Conservation (phyloP, 192 early-diverging fungal genomes). For the Linnemannia schmuckeri region DNA sequence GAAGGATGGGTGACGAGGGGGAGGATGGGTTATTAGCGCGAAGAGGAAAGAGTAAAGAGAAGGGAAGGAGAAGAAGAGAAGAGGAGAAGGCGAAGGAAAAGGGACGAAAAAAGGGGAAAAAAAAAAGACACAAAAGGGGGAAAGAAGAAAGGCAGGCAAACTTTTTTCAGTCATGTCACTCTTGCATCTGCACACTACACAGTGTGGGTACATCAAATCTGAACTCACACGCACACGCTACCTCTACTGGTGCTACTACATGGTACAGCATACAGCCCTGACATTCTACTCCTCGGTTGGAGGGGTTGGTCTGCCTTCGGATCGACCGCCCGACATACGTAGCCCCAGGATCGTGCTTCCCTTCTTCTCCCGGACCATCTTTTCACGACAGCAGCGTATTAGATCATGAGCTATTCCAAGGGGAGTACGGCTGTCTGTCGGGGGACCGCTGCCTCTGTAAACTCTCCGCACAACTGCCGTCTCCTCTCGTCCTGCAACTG, state of each 20-base stretch:
- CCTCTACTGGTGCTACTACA: no score
- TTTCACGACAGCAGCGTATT: background rate
- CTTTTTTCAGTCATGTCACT: no score
- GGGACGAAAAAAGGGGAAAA: background rate
- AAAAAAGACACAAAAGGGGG: background rate
- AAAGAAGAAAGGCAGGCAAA: background rate
- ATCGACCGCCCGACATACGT: background rate
- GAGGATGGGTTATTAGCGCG: background rate
- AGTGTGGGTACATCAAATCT: no score
- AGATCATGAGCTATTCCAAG: background rate
- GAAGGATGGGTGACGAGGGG: background rate
- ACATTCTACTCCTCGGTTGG: background rate
- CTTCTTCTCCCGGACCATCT: conserved; percentile 3
- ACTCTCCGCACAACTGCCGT: no score
- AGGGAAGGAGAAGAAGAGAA: background rate
- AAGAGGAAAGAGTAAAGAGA: background rate
- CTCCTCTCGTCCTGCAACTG: no score
- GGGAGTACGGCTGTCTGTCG: background rate
- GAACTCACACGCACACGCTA: no score
- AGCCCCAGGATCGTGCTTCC: background rate
- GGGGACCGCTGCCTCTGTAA: background rate
- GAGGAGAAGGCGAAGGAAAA: background rate
- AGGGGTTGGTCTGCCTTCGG: background rate
- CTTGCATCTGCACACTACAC: no score
- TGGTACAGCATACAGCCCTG: no score